A percentile compares a stretch with the other conserved stretches of the same genome.
Evolutionary conservation across 1,284 basidiomycete species (phyloP).

Genomic region (Trichosporon asahii): DNA sequence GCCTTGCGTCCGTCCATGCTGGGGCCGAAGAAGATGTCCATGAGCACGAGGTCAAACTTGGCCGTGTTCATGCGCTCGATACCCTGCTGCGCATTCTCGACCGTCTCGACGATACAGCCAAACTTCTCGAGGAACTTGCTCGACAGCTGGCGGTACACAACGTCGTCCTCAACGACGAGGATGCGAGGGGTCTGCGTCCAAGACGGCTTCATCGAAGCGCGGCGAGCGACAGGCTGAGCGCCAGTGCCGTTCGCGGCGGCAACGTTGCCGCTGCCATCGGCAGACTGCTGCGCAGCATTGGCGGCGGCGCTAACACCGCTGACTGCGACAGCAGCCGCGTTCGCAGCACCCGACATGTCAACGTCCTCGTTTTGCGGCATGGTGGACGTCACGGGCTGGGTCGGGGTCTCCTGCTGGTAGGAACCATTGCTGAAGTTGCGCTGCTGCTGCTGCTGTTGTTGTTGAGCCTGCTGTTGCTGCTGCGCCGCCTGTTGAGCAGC

Average conservation of each 20-base stretch:
- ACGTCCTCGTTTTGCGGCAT: slow-evolving; percentile 5
- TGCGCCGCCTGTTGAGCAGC: slow-evolving; percentile 2
- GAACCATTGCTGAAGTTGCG: slow-evolving; percentile 5
- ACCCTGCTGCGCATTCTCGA: slow-evolving; percentile 85
- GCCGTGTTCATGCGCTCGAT: slow-evolving; percentile 92
- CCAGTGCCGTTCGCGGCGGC: slow-evolving; percentile 13
- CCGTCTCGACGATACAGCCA: slow-evolving; percentile 90
- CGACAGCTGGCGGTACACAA: slow-evolving; percentile 78
- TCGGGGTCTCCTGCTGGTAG: not conserved
- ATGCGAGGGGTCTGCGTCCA: slow-evolving; percentile 85
- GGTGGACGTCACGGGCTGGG: not conserved
- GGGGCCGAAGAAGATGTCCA: slow-evolving; percentile 61
- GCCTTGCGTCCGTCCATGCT: slow-evolving; percentile 57
- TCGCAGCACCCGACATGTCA: not conserved
- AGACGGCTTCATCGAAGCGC: slow-evolving; percentile 72
- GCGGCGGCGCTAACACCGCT: slow-evolving; percentile 11
- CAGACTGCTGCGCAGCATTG: not conserved
- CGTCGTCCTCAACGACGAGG: slow-evolving; percentile 91
- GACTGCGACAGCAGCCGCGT: slow-evolving; percentile 9
- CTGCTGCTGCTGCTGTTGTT: slow-evolving; percentile 6
- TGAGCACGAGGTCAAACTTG: slow-evolving; percentile 90
- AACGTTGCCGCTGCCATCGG: not conserved
- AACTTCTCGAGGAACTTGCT: slow-evolving; percentile 94
- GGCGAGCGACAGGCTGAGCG: slow-evolving; percentile 9
- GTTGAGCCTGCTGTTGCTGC: not conserved